Evolutionary conservation across 441 rosid species (phyloP).

Genomic region (Codiaeum variegatum): DNA sequence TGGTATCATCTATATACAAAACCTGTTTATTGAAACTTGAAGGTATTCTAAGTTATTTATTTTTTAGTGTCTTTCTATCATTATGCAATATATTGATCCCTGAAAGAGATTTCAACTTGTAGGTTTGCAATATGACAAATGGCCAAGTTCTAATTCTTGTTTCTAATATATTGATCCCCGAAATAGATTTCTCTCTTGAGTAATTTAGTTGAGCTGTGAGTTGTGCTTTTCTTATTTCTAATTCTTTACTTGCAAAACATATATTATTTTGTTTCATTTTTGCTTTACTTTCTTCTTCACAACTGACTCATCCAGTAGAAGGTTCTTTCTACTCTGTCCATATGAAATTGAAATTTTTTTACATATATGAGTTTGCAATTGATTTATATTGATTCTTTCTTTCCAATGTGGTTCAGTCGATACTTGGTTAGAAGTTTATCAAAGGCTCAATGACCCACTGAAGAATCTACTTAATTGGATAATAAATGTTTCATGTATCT

Average conservation of each 20-base stretch:
- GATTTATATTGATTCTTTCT: not conserved
- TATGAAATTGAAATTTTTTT: not conserved
- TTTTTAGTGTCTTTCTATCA: not conserved
- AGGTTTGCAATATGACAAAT: slow-evolving; percentile 27
- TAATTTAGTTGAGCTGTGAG: slow-evolving; percentile 32
- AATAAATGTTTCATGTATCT: slow-evolving; percentile 17
- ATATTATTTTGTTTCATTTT: not conserved
- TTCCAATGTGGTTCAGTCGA: slow-evolving; percentile 21
- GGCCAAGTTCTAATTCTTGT: slow-evolving; percentile 23
- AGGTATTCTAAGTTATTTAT: slow-evolving; percentile 19
- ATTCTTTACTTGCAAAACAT: not conserved
- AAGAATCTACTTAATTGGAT: slow-evolving; percentile 6
- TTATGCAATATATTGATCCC: not conserved
- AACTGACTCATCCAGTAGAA: slow-evolving; percentile 23
- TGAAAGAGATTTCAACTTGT: slow-evolving; percentile 6
- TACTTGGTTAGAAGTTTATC: slow-evolving; percentile 18
- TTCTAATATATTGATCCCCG: too few species aligned
- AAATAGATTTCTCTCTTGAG: slow-evolving; percentile 28
- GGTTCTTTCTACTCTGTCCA: slow-evolving; percentile 18
- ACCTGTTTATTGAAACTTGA: slow-evolving; percentile 30
- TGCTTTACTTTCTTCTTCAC: slow-evolving; percentile 20
- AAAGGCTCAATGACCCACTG: slow-evolving; percentile 17
- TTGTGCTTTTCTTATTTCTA: not conserved
- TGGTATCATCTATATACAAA: slow-evolving; percentile 29
- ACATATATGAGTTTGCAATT: not conserved